phyloP scores from a whole-genome alignment of 1,284 basidiomycete species.

The Meripilus lineatus region DNA sequence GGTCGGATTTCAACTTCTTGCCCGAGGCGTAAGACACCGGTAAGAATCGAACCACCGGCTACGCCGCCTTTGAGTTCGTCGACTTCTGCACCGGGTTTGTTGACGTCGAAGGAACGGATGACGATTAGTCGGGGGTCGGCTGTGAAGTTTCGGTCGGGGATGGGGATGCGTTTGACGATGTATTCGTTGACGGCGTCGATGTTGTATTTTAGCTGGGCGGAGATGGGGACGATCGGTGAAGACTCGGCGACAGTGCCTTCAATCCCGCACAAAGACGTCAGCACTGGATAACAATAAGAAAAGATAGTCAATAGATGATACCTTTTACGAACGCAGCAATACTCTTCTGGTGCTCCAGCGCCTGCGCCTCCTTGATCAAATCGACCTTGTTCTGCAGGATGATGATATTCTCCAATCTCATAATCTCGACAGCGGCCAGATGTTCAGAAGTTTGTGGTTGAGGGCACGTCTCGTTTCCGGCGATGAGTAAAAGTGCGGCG shows the following conservation, averaged over 20 bases:
- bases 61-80: slow-evolving; percentile 98
- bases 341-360: slow-evolving; percentile 90
- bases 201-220: slow-evolving; percentile 98
- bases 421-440: slow-evolving; percentile 97
- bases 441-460: slow-evolving; percentile 99
- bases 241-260: slow-evolving; percentile 93
- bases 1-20: slow-evolving; percentile 97
- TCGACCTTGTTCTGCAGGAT: slow-evolving; percentile 98
- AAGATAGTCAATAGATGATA: slow-evolving; percentile 22
- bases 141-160: slow-evolving; percentile 90
- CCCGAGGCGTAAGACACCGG: slow-evolving; percentile 87
- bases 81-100: slow-evolving; percentile 97
- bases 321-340: slow-evolving; percentile 92
- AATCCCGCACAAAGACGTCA: slow-evolving; percentile 4
- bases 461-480: slow-evolving; percentile 97
- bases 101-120: slow-evolving; percentile 99
- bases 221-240: slow-evolving; percentile 98
- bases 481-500: slow-evolving; percentile 91
- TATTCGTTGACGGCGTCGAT: slow-evolving; percentile 99
- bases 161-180: slow-evolving; percentile 95
- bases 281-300: neutral
- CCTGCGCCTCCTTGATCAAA: slow-evolving; percentile 88
- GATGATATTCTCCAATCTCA: slow-evolving; percentile 98
- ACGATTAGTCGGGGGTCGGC: slow-evolving; percentile 93
- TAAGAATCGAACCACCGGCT: slow-evolving; percentile 94